Base-by-base conservation (phyloP, 1,284 basidiomycete species). In the Microbotryomycetes sp. region DNA sequence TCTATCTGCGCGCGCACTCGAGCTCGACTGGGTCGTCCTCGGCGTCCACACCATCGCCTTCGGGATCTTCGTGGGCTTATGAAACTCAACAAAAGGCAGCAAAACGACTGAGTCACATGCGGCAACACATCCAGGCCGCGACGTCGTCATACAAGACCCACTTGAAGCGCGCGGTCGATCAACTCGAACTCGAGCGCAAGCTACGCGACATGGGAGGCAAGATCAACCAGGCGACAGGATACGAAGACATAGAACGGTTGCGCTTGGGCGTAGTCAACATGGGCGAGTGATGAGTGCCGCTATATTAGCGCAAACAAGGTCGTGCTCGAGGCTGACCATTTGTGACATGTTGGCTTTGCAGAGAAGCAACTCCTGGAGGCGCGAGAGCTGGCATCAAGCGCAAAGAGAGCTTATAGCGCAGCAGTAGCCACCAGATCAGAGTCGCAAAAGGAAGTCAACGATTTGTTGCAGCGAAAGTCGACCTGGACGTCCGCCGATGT, bases 391-490 rank as follows among this genome's bases (percentile, higher is more conserved):
- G 64, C 70, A 15, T 30, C 45, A 27, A 29, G 52, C 24, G 85
- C 89, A 1, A 96, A 94, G 76, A 70, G 75, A 16, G 81, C 82
- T 3, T 87, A 91, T 73, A 86, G 88, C 60, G 76, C 80, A 58
- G 87, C 90, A 0, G 87, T 92, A 9, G 72, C 81, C 11, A 79
- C 82, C 65, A 86, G 91, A 2, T 85, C 88, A 11, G 80, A 83
- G 48, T 89, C 89, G 7, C 91, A 70, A 35, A 83, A 86, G 27
- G 86, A 92, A 74, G 87, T 93, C 56, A 96, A 94, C 76, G 87
- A 91, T 71, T 82, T 97, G 0, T 79, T 96, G 18, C 87, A 91
- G 74, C 87, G 92, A 61, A 96, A 96, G 78, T 87, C 87, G 4
- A 78, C 77, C 13, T 97, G 92, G 80, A 74, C 72, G 5, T 88